These are phyloP conservation scores for Cutaneotrichosporon dermatis DNA, from an alignment of 1,284 basidiomycete species.

Conservation along the genomic window DNA sequence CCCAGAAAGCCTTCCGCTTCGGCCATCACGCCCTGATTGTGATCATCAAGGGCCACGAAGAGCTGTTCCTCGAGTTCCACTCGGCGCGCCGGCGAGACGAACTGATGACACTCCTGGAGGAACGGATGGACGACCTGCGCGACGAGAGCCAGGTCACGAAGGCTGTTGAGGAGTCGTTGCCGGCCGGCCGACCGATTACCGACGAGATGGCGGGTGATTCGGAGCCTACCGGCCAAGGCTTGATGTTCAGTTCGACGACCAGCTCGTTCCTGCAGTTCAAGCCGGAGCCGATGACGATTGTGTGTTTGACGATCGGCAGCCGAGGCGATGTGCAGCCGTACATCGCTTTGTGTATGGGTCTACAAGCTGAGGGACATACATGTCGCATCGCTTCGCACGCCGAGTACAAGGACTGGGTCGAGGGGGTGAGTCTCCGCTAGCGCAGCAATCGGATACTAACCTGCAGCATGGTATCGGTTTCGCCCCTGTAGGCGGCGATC, in stretches of 20 bases:
- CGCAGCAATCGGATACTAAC: conserved; percentile 1
- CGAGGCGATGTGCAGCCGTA: conserved; percentile 54
- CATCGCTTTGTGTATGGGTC: conserved; percentile 59
- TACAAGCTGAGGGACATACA: conserved; percentile 57
- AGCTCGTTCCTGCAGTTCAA: conserved; percentile 93
- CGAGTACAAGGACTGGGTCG: conserved; percentile 60
- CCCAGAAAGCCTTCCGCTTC: conserved; percentile 79
- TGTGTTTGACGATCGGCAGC: conserved; percentile 81
- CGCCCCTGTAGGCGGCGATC: conserved; percentile 78
- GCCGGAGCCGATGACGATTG: conserved; percentile 78
- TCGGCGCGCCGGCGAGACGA: conserved; percentile 70
- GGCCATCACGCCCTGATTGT: conserved; percentile 83
- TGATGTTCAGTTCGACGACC: conserved; percentile 85
- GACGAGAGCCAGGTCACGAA: conserved; percentile 22
- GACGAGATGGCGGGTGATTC: conserved; percentile 5
- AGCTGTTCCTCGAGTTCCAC: conserved; percentile 91
- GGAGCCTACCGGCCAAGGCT: conserved; percentile 6
- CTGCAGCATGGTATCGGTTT: conserved; percentile 84
- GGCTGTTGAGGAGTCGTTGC: not conserved
- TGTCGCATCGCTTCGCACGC: conserved; percentile 58
- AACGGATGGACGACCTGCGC: conserved; percentile 65
- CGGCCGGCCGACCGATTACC: not conserved
- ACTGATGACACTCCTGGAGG: conserved; percentile 68
- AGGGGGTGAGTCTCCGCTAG: conserved; percentile 58
- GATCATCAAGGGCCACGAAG: conserved; percentile 91